Conservation (phyloP, 2,329 filamentous ascomycete genomes). For the Alternaria sp. region DNA sequence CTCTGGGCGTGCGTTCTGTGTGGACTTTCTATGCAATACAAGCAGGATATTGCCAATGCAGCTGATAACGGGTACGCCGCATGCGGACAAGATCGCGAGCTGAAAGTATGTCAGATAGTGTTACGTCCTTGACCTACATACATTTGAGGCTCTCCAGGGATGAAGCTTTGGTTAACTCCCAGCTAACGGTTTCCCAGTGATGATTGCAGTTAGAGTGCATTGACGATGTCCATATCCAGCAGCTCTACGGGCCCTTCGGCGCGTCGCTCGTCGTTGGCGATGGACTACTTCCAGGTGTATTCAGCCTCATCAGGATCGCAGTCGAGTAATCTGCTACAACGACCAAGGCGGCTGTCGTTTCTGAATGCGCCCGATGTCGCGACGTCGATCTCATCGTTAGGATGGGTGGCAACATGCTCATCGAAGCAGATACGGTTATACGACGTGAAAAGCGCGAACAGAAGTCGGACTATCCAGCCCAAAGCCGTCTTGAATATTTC, state of each 20-base stretch:
- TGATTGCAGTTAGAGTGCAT: not conserved
- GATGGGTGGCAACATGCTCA: constrained; percentile 22
- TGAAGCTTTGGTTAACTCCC: not conserved
- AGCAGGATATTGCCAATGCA: not conserved
- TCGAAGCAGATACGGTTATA: constrained; percentile 22
- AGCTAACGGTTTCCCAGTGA: not conserved
- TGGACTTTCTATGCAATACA: not conserved
- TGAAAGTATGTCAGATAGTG: not conserved
- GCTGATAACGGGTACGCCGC: constrained; percentile 4
- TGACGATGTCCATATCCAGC: constrained; percentile 10
- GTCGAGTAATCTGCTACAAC: constrained; percentile 12
- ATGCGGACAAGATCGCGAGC: not conserved
- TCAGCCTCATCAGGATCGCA: constrained; percentile 10
- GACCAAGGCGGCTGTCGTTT: constrained; percentile 2
- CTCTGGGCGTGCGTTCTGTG: not conserved
- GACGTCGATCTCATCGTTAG: constrained; percentile 22
- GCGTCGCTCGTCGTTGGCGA: constrained; percentile 1
- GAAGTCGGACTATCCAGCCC: constrained; percentile 1
- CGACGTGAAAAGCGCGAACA: constrained; percentile 10
- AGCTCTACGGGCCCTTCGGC: constrained; percentile 1
- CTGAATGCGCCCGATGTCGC: constrained; percentile 12
- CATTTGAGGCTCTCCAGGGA: not conserved
- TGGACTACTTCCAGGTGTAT: constrained; percentile 8
- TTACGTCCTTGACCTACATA: not conserved
- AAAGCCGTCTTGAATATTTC: not conserved